These are phyloP conservation scores for Fusarium abutilonis DNA, from an alignment of 2,329 filamentous ascomycete species.

Conservation along the genomic window DNA sequence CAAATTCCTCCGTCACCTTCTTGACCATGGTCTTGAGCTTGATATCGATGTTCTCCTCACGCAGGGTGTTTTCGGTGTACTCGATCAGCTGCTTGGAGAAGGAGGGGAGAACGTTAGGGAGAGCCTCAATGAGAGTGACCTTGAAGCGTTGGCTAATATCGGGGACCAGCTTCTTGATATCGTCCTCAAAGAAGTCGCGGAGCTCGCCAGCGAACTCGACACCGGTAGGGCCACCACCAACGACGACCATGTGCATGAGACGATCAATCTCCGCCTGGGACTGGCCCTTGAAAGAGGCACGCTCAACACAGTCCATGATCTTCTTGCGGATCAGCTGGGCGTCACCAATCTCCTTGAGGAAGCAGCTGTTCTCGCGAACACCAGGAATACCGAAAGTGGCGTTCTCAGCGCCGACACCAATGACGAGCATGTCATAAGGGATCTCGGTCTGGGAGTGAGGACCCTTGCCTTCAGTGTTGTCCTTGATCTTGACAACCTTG, in stretches of 20 bases:
- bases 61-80: conserved; percentile 98
- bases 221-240: conserved; percentile 92
- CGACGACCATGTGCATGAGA: conserved; percentile 97
- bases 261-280: conserved; percentile 86
- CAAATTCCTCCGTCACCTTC: conserved; percentile 90
- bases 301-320: conserved; percentile 99
- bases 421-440: conserved; percentile 96
- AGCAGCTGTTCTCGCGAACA: conserved; percentile 94
- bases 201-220: conserved; percentile 99
- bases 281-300: conserved; percentile 98
- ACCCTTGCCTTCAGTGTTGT: conserved; percentile 93
- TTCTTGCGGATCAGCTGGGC: conserved; percentile 96
- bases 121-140: conserved; percentile 95
- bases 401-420: conserved; percentile 97
- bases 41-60: conserved; percentile 98
- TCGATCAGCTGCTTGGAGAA: conserved; percentile 99
- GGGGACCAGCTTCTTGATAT: conserved; percentile 97
- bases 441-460: conserved; percentile 85
- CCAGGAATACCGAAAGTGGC: conserved; percentile 98
- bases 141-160: conserved; percentile 95
- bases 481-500: conserved; percentile 87
- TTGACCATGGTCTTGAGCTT: conserved; percentile 99
- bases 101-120: conserved; percentile 95
- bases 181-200: conserved; percentile 98
- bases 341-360: conserved; percentile 97